phyloP scores from a whole-genome alignment of 768 basidiomycete species.

The Trametes meyenii region DNA sequence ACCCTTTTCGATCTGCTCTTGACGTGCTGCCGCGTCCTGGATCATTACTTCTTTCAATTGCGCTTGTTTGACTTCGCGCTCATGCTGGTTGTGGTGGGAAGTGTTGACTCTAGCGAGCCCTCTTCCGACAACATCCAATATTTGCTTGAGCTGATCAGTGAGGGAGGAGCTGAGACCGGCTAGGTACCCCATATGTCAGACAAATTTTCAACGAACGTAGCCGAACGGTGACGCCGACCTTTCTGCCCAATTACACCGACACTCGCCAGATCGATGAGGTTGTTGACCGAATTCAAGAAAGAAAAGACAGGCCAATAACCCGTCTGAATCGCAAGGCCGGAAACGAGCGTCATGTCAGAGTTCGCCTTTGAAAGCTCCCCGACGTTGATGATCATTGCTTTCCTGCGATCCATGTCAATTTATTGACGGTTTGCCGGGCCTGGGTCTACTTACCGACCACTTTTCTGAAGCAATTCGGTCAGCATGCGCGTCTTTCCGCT shows the following conservation, averaged over 20 bases:
- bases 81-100: conserved; percentile 48
- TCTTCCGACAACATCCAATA: conserved; percentile 76
- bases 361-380: conserved; percentile 66
- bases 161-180: conserved; percentile 84
- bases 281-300: conserved; percentile 78
- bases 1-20: conserved; percentile 58
- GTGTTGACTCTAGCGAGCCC: conserved; percentile 69
- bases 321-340: conserved; percentile 74
- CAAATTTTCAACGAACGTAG: neutral
- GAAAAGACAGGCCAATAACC: conserved; percentile 92
- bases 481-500: conserved; percentile 76
- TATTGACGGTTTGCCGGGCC: neutral
- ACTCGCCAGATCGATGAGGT: conserved; percentile 87
- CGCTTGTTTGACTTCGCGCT: conserved; percentile 40
- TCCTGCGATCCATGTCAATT: conserved; percentile 43
- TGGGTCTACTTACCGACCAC: conserved; percentile 45
- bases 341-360: conserved; percentile 70
- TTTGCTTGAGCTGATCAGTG: conserved; percentile 79
- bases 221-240: conserved; percentile 50
- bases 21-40: conserved; percentile 42
- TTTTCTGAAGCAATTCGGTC: conserved; percentile 51
- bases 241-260: conserved; percentile 97
- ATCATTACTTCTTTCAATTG: conserved; percentile 41
- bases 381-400: conserved; percentile 82
- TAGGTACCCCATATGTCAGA: conserved; percentile 32